Base-by-base conservation (phyloP, 2,329 filamentous ascomycete species). In the Aspergillus fumigatiaffinis region DNA sequence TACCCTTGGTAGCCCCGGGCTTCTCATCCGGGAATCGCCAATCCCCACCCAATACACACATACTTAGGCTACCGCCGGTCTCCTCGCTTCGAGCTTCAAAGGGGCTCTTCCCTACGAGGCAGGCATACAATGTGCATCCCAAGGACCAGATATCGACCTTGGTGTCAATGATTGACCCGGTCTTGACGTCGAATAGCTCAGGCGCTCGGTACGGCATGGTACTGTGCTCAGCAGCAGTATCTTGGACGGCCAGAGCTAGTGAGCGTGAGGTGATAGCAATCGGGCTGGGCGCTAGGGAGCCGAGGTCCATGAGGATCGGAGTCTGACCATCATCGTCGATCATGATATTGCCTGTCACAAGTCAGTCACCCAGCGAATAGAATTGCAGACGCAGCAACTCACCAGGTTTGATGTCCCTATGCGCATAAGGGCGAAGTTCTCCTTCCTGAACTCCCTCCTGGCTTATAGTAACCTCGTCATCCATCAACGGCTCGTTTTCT, bases 161-260 rank as follows among this genome's bases (percentile, higher is more conserved):
- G 12, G 92, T 96, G 76, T 97, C 94, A 69, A 99, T 89, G 52
- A 91, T 85, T 51, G 88, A 87, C 61, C 91, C 93, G 3, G 92
- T 97, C 77, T 96, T 96, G 56, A 97, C 94, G 73, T 99, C 94
- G 75, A 99, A 99, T 59, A 99, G 87, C 76, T 99, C 94, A 0
- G 94, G 94, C 1, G 94, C 94, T 58, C 94, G 91, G 78, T 99
- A 99, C 0, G 94, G 92, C 93, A 99, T 97, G 44, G 94, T 99
- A 63, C 88, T 93, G 80, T 97, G 93, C 74, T 99, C 94, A 54
- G 93, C 94, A 23, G 94, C 94, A 44, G 86, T 90, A 74, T 99
- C 94, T 77, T 97, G 94, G 38, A 96, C 90, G 53, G 92, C 91
- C 50, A 99, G 85, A 48, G 94, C 94, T 54, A 95, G 83, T 2